Percentiles rank a stretch among this genome's conserved stretches.
These are phyloP conservation scores for Conticribra guillardii DNA, from an alignment of 108 stramenopile species.

Conservation along the genomic window DNA sequence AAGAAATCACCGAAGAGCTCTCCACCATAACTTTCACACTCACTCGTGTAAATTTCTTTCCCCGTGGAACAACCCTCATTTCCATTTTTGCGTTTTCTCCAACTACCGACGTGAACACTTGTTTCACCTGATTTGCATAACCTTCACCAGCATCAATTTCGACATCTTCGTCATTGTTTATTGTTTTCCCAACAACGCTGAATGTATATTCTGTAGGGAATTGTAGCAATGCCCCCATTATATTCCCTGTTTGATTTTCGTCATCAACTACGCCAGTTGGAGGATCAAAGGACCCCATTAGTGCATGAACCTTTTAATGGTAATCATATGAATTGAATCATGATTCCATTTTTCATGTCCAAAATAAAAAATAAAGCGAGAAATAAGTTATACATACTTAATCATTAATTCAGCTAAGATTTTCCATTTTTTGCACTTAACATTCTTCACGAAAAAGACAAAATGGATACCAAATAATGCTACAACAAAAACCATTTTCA, in stretches of 20 bases:
- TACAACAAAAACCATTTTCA: too few species aligned
- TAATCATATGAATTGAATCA: not conserved
- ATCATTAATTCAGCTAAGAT: too few species aligned
- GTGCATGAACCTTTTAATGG: constrained; percentile 58
- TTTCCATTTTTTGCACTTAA: too few species aligned
- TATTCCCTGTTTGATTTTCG: constrained; percentile 72
- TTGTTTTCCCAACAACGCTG: constrained; percentile 66
- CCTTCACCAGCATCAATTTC: constrained; percentile 48
- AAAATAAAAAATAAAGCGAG: not conserved
- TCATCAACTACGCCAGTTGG: constrained; percentile 51
- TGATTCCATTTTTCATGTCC: not conserved
- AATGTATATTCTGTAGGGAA: constrained; percentile 73
- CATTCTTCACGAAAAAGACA: too few species aligned
- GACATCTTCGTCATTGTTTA: too few species aligned
- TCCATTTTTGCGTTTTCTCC: constrained; percentile 49
- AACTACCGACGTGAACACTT: constrained; percentile 44
- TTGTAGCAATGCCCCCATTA: constrained; percentile 65
- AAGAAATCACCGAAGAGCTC: constrained; percentile 65
- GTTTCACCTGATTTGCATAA: constrained; percentile 63
- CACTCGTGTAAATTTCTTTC: constrained; percentile 69
- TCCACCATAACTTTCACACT: constrained; percentile 62
- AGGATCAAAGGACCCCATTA: constrained; percentile 80
- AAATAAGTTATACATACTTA: not conserved
- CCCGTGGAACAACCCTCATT: constrained; percentile 60
- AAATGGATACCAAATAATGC: too few species aligned